Evolutionary conservation across 2,329 filamentous ascomycete species (phyloP).

Genomic region (Leptographium galeiforme): DNA sequence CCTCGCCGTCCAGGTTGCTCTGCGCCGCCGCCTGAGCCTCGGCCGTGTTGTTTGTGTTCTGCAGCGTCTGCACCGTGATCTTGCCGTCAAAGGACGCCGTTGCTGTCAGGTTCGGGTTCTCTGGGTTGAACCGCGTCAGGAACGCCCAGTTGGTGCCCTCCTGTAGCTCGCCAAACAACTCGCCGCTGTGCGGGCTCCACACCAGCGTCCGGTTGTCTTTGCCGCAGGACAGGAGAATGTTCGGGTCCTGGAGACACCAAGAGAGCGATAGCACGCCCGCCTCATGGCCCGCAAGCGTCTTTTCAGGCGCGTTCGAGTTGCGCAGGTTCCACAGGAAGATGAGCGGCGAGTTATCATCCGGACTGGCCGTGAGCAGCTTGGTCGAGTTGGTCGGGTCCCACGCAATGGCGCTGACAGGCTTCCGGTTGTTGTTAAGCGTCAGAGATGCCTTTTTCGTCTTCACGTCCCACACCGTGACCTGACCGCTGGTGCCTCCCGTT

Average conservation of each 20-base stretch:
- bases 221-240: slow-evolving; percentile 80
- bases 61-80: slow-evolving; percentile 83
- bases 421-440: slow-evolving; percentile 89
- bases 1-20: slow-evolving; percentile 69
- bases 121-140: slow-evolving; percentile 84
- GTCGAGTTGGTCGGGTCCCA: slow-evolving; percentile 97
- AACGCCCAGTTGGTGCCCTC: slow-evolving; percentile 99
- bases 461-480: slow-evolving; percentile 96
- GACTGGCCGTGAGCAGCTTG: slow-evolving; percentile 83
- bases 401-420: slow-evolving; percentile 85
- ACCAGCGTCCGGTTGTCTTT: slow-evolving; percentile 93
- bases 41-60: slow-evolving; percentile 73
- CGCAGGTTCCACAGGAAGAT: slow-evolving; percentile 90
- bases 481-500: slow-evolving; percentile 82
- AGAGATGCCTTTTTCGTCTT: slow-evolving; percentile 96
- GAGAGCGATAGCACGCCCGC: slow-evolving; percentile 86
- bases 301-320: slow-evolving; percentile 90
- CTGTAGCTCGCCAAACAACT: slow-evolving; percentile 80
- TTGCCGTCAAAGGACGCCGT: slow-evolving; percentile 97
- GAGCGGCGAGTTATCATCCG: slow-evolving; percentile 75
- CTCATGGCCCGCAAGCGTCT: slow-evolving; percentile 80
- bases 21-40: slow-evolving; percentile 49
- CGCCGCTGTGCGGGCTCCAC: slow-evolving; percentile 91
- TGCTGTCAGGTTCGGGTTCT: slow-evolving; percentile 82
- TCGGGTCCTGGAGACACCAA: slow-evolving; percentile 86